Evolutionary conservation across 2,329 filamentous ascomycete genomes (phyloP), one percentile per base, ranked within the genome.

Genomic region (Sclerotinia spermophila): DNA sequence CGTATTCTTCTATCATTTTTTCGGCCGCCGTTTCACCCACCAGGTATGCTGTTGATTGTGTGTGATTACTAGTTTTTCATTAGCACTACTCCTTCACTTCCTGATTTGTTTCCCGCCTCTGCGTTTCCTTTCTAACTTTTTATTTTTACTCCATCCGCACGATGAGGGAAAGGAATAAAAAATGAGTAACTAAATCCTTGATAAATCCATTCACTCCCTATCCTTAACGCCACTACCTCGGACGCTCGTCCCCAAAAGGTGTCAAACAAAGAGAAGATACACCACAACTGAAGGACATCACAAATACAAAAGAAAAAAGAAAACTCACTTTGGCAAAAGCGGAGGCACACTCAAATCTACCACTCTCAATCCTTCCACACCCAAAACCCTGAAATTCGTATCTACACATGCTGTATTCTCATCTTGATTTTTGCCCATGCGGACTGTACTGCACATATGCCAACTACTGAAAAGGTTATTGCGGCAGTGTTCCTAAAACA

Each of bases 261-360:
- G 13, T 51, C 48, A 51, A 27, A 8, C 0, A 51, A 53, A 27
- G 13, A 53, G 13, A 13, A n/a, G 2, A 53, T 30, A 8, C 3
- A 7, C 27, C 8, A 27, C n/a, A 30, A 2, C 2, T 27, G 5
- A 1, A n/a, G n/a, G 0, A 5, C 24, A 15, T n/a, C 6, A 3
- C 5, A 1, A 59, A 19, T 7, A 1, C 2, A 58, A 58, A 21
- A 10, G 8, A n/a, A 55, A 11, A 11, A n/a, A 3, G 8, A 5
- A 30, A 19, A 83, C 80, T 68, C 79, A 83, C 75, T 83, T 82
- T 1, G 82, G 81, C 73, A 87, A 80, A 15, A 86, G 78, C 5
- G 86, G 85, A 35, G 86, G 81, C 13, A 86, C 79, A 60, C 83
- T 85, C 68, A 86, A 83, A 76, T 87, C 86, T 1, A 82, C 83